Base-by-base conservation (phyloP, 768 basidiomycete species). In the Tylopilus rubrobrunneus region DNA sequence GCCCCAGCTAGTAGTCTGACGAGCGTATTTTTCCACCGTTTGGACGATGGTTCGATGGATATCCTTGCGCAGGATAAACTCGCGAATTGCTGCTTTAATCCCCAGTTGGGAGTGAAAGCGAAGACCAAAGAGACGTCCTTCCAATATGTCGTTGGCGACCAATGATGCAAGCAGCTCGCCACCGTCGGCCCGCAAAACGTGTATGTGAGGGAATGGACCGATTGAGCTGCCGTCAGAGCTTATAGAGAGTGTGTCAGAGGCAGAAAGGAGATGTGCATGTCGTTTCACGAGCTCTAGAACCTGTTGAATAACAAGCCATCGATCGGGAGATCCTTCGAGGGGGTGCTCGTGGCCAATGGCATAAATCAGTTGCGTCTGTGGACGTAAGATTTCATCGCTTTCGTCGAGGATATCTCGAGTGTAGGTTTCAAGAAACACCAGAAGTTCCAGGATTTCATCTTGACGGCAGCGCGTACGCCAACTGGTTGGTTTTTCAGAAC, bases 231-330 rank as follows among this genome's bases (percentile, higher is more conserved):
- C 11, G 11, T 34, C 33, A 34, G 4, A 34, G 9, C 33, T 10
- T 34, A 34, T 12, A 12, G 33, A 4, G 33, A 12, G 10, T 12
- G 33, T 12, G 33, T 34, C 33, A 12, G 10, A 5, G 10, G 33
- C 12, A 4, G 33, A 34, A 34, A 34, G 33, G 33, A 34, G 11
- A 34, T 34, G 11, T 12, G 11, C 11, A 11, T 34, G 33, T 5
- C 11, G 9, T 34, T 34, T 51, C 1, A 74, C 59, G 21, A 70
- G 62, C 15, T 37, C 10, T 10, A 76, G 57, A 9, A 75, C 48
- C 28, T 71, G 62, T 43, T 72, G 60, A 0, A 59, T 62, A 11
- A 59, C 68, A 1, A 54, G 57, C 75, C 75, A 76, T 51, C 73
- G 61, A 23, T 73, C 65, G 0, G 70, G 71, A 34, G 56, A 59